phyloP scores from a whole-genome alignment of 805 yeast species.

The Wickerhamomyces strasburgensis region DNA sequence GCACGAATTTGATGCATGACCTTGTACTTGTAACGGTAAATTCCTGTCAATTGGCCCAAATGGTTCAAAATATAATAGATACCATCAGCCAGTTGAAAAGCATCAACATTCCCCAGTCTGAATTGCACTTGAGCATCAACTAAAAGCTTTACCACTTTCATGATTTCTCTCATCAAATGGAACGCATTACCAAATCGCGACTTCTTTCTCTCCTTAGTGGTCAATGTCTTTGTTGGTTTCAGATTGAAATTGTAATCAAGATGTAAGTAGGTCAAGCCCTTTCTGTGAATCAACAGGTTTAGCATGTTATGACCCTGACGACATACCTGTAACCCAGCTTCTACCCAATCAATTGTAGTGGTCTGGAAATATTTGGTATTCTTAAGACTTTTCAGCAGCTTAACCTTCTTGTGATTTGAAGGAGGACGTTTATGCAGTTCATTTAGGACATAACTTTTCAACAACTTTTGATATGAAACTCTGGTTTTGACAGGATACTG shows the following conservation, averaged over 20 bases:
- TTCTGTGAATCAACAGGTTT: constrained; percentile 80
- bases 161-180: constrained; percentile 85
- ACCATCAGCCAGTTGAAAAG: constrained; percentile 94
- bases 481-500: constrained; percentile 69
- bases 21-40: constrained; percentile 92
- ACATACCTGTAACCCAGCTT: constrained; percentile 92
- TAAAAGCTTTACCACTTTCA: constrained; percentile 74
- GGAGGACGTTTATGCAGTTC: constrained; percentile 50
- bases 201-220: constrained; percentile 93
- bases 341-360: constrained; percentile 96
- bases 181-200: constrained; percentile 96
- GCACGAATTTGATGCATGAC: constrained; percentile 98
- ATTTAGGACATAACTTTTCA: constrained; percentile 70
- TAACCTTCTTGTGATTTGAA: constrained; percentile 44
- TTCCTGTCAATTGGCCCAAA: constrained; percentile 93
- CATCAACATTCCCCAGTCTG: constrained; percentile 85
- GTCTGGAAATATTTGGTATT: constrained; percentile 86
- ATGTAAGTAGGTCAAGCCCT: constrained; percentile 88
- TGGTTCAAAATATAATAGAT: constrained; percentile 86
- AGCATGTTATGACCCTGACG: constrained; percentile 93
- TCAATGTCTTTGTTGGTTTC: constrained; percentile 92
- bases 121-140: constrained; percentile 94
- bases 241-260: constrained; percentile 92
- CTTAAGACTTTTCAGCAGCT: constrained; percentile 59
- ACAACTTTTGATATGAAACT: constrained; percentile 83